These are phyloP conservation scores for Aureobasidium musti DNA, from an alignment of 2,329 filamentous ascomycete species.

Conservation along the genomic window DNA sequence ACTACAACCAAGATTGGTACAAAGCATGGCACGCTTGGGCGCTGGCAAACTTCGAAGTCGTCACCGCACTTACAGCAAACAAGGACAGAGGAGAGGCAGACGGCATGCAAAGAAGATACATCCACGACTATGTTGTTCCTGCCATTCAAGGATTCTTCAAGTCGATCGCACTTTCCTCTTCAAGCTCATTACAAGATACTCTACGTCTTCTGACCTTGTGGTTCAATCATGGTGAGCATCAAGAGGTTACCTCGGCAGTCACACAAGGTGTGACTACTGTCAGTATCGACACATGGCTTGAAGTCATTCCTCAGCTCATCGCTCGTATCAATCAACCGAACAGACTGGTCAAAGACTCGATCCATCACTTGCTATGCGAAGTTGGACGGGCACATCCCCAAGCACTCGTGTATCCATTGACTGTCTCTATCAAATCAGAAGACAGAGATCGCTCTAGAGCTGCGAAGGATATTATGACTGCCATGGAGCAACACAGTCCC, in stretches of 20 bases:
- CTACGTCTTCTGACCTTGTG: constrained; percentile 89
- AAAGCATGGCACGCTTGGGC: constrained; percentile 99
- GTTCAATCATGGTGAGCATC: constrained; percentile 89
- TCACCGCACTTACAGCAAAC: constrained; percentile 73
- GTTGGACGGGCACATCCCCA: constrained; percentile 94
- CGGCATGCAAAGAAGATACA: constrained; percentile 63
- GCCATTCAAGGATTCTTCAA: constrained; percentile 96
- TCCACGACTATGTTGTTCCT: constrained; percentile 88
- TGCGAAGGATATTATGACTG: constrained; percentile 93
- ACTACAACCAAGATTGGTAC: constrained; percentile 94
- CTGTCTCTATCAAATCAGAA: constrained; percentile 97
- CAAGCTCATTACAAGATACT: constrained; percentile 93
- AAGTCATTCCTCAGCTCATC: constrained; percentile 96
- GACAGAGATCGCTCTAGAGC: constrained; percentile 81
- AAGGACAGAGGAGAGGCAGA: constrained; percentile 56
- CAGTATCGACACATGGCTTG: constrained; percentile 96
- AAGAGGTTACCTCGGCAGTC: constrained; percentile 84
- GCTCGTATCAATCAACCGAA: constrained; percentile 97
- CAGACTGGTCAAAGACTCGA: constrained; percentile 79
- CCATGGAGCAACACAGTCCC: constrained; percentile 92
- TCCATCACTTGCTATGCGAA: constrained; percentile 89
- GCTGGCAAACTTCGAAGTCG: constrained; percentile 96
- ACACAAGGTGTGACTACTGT: constrained; percentile 89
- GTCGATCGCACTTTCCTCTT: constrained; percentile 87
- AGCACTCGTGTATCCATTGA: constrained; percentile 93